phyloP scores from a whole-genome alignment of 176 grass and related monocot genomes.

The Cocos nucifera region DNA sequence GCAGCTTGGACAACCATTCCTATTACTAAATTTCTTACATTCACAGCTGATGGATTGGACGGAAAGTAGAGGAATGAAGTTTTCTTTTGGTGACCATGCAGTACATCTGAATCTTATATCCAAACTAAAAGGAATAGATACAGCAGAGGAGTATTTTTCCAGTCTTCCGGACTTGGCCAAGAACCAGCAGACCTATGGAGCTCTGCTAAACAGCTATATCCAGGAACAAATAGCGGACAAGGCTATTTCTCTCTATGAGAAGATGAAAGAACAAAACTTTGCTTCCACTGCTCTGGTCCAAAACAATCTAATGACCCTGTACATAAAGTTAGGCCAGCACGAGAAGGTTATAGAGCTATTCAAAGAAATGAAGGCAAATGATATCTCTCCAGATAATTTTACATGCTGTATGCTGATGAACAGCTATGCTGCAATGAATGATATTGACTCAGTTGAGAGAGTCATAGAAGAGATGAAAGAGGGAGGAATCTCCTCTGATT shows the following conservation, averaged over 20 bases:
- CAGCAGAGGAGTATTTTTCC: slow-evolving; percentile 6
- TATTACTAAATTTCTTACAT: too few species aligned
- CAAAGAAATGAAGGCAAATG: too few species aligned
- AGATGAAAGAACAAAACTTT: too few species aligned
- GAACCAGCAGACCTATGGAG: neutral
- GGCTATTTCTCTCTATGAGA: slow-evolving; percentile 4
- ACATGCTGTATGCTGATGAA: slow-evolving; percentile 4
- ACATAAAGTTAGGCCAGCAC: too few species aligned
- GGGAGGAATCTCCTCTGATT: neutral
- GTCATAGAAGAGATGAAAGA: slow-evolving; percentile 6
- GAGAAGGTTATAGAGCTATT: too few species aligned
- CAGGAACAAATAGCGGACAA: slow-evolving; percentile 3
- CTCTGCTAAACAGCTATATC: slow-evolving; percentile 1
- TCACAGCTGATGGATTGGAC: slow-evolving; percentile 12
- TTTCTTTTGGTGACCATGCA: slow-evolving; percentile 2
- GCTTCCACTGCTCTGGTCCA: too few species aligned
- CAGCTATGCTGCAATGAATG: slow-evolving; percentile 6
- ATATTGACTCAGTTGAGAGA: slow-evolving; percentile 13
- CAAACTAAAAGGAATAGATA: slow-evolving; percentile 3
- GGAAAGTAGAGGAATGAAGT: slow-evolving; percentile 6
- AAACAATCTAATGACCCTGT: too few species aligned
- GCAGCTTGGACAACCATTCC: too few species aligned
- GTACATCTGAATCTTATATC: slow-evolving; percentile 7
- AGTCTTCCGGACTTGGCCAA: slow-evolving; percentile 1
- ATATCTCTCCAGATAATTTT: too few species aligned